phyloP scores from a whole-genome alignment of 805 yeast genomes.

The Wickerhamomyces subpelliculosus region DNA sequence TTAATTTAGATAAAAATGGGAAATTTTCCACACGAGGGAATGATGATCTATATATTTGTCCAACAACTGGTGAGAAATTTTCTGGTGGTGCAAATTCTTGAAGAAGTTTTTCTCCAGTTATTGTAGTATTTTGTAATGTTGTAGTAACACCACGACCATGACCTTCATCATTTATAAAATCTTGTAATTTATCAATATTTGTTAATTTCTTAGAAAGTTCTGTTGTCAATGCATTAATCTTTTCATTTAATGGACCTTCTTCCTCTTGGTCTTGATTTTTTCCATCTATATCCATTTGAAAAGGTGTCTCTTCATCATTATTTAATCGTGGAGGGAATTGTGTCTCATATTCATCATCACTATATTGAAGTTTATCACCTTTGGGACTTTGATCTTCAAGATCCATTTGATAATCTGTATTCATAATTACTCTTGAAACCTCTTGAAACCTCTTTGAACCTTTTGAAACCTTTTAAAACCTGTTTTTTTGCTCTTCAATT shows the following conservation, averaged over 20 bases:
- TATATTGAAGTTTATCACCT: not conserved
- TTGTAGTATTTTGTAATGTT: not conserved
- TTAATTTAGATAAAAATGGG: conserved; percentile 52
- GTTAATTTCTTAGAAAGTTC: not conserved
- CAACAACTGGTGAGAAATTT: conserved; percentile 80
- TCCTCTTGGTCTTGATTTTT: too few species aligned
- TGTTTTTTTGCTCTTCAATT: too few species aligned
- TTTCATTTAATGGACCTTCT: not conserved
- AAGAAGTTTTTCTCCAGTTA: not conserved
- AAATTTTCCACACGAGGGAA: conserved; percentile 87
- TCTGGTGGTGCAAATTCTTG: conserved; percentile 59
- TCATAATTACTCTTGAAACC: too few species aligned
- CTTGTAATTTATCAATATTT: not conserved
- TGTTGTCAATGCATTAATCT: not conserved
- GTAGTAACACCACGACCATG: too few species aligned
- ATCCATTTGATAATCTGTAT: not conserved
- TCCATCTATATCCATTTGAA: not conserved
- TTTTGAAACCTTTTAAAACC: too few species aligned
- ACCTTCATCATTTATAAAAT: not conserved
- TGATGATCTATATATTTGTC: conserved; percentile 75
- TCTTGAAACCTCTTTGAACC: too few species aligned
- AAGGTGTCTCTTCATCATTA: not conserved
- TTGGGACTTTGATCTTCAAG: not conserved
- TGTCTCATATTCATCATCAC: not conserved
- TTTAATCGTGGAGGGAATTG: too few species aligned